Evolutionary conservation across 495 filamentous ascomycete species (phyloP).

Genomic region (Tuber melanosporum): DNA sequence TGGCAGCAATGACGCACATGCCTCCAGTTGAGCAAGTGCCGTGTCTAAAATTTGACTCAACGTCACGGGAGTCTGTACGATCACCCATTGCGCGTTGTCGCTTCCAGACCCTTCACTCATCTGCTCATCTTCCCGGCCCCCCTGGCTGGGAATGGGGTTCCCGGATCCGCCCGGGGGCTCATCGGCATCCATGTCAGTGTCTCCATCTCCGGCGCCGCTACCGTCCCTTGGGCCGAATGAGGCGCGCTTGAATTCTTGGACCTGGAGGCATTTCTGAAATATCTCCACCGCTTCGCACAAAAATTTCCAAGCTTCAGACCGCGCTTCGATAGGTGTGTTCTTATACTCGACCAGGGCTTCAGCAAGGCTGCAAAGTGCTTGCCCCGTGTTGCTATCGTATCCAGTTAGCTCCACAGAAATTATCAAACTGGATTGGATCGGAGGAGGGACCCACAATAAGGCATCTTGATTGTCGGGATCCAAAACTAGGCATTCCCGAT

Average conservation of each 20-base stretch:
- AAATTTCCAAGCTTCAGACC: slow-evolving; percentile 16
- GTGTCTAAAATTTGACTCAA: slow-evolving; percentile 26
- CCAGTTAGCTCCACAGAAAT: slow-evolving; percentile 13
- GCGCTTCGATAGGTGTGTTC: slow-evolving; percentile 20
- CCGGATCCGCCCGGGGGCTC: background rate
- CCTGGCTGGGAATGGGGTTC: background rate
- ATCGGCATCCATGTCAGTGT: slow-evolving; percentile 9
- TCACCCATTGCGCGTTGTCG: slow-evolving; percentile 26
- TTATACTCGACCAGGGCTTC: slow-evolving; percentile 28
- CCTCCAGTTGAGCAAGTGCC: slow-evolving; percentile 16
- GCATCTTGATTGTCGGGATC: slow-evolving; percentile 31
- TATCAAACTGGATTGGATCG: background rate
- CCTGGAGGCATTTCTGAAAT: slow-evolving; percentile 26
- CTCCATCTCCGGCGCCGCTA: background rate
- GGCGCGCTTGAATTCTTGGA: slow-evolving; percentile 23
- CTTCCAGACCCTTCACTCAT: slow-evolving; percentile 19
- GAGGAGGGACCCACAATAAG: slow-evolving; percentile 25
- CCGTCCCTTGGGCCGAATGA: background rate
- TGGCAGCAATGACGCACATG: slow-evolving; percentile 20
- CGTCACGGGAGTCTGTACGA: slow-evolving; percentile 23
- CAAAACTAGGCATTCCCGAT: slow-evolving; percentile 23
- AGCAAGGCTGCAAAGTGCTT: slow-evolving; percentile 30
- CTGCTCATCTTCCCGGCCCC: slow-evolving; percentile 10
- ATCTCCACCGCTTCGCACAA: slow-evolving; percentile 26
- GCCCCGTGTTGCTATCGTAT: slow-evolving; percentile 36